Conservation (phyloP, 2,329 filamentous ascomycete species). For the Fusarium veterinarium region DNA sequence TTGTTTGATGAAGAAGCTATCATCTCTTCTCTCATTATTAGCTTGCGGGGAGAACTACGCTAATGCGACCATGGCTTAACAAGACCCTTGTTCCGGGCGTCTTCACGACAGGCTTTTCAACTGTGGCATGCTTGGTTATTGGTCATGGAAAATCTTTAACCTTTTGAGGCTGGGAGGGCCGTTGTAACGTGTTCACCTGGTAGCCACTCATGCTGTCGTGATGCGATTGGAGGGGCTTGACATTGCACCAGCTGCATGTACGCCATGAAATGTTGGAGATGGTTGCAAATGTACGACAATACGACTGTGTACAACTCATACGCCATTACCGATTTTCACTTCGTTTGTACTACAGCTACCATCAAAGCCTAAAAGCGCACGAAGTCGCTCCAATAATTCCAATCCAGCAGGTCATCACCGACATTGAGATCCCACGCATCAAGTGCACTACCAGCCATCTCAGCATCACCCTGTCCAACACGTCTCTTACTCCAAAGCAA, state of each 20-base stretch:
- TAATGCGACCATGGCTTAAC: constrained; percentile 9
- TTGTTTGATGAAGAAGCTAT: neutral
- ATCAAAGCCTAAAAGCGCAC: constrained; percentile 17
- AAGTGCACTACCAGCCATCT: neutral
- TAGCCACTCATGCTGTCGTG: neutral
- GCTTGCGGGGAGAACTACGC: constrained; percentile 19
- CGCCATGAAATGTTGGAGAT: neutral
- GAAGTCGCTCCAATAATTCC: constrained; percentile 39
- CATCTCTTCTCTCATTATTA: neutral
- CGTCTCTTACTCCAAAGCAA: constrained; percentile 8
- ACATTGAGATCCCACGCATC: constrained; percentile 7
- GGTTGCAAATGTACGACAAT: no score
- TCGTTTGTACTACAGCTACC: fast-evolving
- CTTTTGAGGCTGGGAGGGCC: no score
- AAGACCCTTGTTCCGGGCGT: neutral
- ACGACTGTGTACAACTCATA: fast-evolving
- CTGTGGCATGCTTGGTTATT: neutral
- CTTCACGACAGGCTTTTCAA: neutral
- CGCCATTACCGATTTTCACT: fast-evolving
- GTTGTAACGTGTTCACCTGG: neutral
- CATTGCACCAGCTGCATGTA: neutral
- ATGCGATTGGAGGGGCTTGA: neutral
- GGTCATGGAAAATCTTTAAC: neutral
- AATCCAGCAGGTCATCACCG: constrained; percentile 23
- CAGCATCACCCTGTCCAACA: neutral